These are phyloP conservation scores for Chlorella sp. DNA, from an alignment of 139 green algal genomes.

Conservation along the genomic window DNA sequence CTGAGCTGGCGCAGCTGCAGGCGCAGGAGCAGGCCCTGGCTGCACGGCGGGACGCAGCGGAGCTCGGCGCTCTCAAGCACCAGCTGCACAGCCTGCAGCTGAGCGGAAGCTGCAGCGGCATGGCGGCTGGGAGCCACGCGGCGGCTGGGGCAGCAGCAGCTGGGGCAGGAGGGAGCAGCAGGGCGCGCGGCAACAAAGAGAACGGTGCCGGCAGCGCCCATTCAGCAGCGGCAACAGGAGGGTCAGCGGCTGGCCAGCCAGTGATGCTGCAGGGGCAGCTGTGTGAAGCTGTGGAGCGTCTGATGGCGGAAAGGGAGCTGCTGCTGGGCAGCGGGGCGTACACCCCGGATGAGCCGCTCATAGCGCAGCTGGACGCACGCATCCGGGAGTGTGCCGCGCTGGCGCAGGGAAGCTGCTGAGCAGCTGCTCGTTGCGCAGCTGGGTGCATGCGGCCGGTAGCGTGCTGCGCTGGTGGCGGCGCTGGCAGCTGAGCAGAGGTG, in stretches of 20 bases:
- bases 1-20: slow-evolving; percentile 36
- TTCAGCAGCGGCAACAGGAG: neutral
- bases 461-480: neutral
- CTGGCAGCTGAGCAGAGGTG: neutral
- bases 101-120: neutral
- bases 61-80: slow-evolving; percentile 39
- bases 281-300: slow-evolving; percentile 38
- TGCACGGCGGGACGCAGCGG: slow-evolving; percentile 11
- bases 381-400: slow-evolving; percentile 22
- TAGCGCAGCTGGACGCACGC: slow-evolving; percentile 33
- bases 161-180: neutral
- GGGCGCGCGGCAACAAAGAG: neutral
- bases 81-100: slow-evolving; percentile 40
- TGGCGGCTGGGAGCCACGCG: no score
- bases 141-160: neutral
- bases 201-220: neutral
- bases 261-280: neutral
- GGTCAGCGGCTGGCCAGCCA: neutral
- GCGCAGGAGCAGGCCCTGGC: slow-evolving; percentile 37
- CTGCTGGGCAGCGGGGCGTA: slow-evolving; percentile 54
- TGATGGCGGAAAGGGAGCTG: slow-evolving; percentile 48
- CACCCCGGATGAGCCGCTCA: slow-evolving; percentile 32
- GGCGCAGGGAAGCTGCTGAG: neutral
- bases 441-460: no score
- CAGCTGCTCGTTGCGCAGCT: no score